Evolutionary conservation across 495 filamentous ascomycete genomes (phyloP).

Genomic region (Penicillium samsonianum): DNA sequence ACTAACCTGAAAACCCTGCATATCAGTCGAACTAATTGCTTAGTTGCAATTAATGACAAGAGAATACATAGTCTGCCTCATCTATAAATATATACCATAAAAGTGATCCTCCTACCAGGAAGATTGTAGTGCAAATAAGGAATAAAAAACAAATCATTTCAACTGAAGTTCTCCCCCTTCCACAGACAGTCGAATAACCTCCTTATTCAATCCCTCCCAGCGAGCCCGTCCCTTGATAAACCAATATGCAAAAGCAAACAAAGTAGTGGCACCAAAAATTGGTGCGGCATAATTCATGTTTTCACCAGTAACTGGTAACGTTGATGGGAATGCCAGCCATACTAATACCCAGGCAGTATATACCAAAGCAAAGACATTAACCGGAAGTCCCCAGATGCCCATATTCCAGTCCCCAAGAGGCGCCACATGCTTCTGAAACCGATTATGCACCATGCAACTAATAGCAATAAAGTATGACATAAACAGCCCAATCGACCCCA

Average conservation of each 20-base stretch:
- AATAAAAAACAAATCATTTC: conserved; percentile 6
- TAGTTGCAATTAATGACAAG: not conserved
- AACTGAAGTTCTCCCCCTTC: conserved; percentile 19
- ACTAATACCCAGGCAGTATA: conserved; percentile 27
- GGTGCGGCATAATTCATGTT: conserved; percentile 33
- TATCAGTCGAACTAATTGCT: not conserved
- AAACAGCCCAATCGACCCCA: conserved; percentile 42
- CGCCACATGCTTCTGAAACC: conserved; percentile 18
- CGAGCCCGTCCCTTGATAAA: conserved; percentile 22
- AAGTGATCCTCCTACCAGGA: no score
- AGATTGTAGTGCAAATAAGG: no score
- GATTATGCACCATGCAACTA: conserved; percentile 38
- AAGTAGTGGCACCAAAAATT: conserved; percentile 24
- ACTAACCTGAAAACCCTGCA: not conserved
- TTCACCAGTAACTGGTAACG: conserved; percentile 26
- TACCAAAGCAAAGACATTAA: conserved; percentile 29
- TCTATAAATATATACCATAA: no score
- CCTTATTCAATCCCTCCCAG: conserved; percentile 27
- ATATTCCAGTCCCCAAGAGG: conserved; percentile 24
- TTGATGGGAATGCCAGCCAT: conserved; percentile 28
- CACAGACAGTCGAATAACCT: conserved; percentile 18
- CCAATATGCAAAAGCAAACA: conserved; percentile 29
- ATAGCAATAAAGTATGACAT: conserved; percentile 45
- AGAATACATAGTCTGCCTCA: not conserved
- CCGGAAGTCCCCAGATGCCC: conserved; percentile 23